A percentile compares a stretch with the other conserved stretches of the same genome.
Evolutionary conservation across 305 asterid species (phyloP).

Genomic region (Fraxinus albicans): DNA sequence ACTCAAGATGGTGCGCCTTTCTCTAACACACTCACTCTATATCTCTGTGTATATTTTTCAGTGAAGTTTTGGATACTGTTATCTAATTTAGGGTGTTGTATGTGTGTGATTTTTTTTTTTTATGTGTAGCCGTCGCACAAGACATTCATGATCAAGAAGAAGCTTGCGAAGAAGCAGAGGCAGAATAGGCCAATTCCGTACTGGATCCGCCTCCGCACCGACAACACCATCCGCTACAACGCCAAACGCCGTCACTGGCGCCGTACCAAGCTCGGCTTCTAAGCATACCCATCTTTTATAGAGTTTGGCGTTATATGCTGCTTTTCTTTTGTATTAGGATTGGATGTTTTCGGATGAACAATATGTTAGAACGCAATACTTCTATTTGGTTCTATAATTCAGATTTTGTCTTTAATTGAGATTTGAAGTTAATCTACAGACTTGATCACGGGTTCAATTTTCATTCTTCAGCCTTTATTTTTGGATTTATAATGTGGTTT

Average conservation of each 20-base stretch:
- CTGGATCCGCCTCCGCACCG: constrained; percentile 86
- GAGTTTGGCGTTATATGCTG: constrained; percentile 5
- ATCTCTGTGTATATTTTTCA: neutral
- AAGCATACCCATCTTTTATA: constrained; percentile 16
- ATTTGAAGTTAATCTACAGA: neutral
- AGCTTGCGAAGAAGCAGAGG: constrained; percentile 92
- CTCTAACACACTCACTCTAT: neutral
- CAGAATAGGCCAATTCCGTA: constrained; percentile 90
- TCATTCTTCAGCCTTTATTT: neutral
- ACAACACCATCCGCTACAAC: constrained; percentile 87
- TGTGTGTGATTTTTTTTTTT: neutral
- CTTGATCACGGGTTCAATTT: neutral
- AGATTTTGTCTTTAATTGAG: neutral
- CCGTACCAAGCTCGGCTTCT: constrained; percentile 94
- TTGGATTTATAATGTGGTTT: neutral
- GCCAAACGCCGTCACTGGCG: constrained; percentile 98
- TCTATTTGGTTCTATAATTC: neutral
- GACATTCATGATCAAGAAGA: constrained; percentile 83
- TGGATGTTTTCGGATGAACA: neutral
- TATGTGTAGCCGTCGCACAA: constrained; percentile 71
- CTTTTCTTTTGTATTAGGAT: neutral
- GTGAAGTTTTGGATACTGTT: neutral
- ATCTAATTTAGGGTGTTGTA: neutral
- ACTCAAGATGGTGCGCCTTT: neutral
- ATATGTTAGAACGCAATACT: constrained; percentile 18